Percentiles rank a stretch among this genome's conserved stretches.
phyloP scores from a whole-genome alignment of 2,329 filamentous ascomycete species.

The Cladosporium austrohemisphaericum region DNA sequence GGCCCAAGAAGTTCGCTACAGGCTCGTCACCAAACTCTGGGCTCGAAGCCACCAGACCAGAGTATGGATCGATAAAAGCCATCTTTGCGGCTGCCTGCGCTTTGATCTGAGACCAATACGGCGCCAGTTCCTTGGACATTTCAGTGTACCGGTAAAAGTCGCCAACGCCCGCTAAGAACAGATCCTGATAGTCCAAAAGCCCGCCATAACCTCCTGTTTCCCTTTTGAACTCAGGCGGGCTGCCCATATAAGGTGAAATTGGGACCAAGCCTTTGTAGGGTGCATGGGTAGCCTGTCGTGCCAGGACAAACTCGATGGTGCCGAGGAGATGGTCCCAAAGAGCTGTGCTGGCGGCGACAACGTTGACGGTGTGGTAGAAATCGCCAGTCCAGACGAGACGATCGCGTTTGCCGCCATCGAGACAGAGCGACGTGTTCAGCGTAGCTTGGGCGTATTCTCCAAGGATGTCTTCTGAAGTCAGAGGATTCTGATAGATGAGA shows the following conservation, averaged over 20 bases:
- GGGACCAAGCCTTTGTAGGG: slow-evolving; percentile 18
- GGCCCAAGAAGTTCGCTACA: slow-evolving; percentile 28
- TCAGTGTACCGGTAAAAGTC: slow-evolving; percentile 29
- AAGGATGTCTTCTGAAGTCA: slow-evolving; percentile 29
- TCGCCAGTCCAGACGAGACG: slow-evolving; percentile 43
- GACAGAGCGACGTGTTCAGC: slow-evolving; percentile 37
- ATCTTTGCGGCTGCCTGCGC: slow-evolving; percentile 21
- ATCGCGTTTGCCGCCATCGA: slow-evolving; percentile 43
- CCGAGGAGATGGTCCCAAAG: slow-evolving; percentile 36
- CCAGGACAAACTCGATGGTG: slow-evolving; percentile 33
- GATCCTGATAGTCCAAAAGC: slow-evolving; percentile 33
- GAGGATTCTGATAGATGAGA: slow-evolving; percentile 31
- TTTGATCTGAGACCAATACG: slow-evolving; percentile 29
- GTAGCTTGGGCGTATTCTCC: slow-evolving; percentile 37
- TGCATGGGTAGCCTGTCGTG: slow-evolving; percentile 21
- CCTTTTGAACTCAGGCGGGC: slow-evolving; percentile 13
- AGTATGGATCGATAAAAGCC: slow-evolving; percentile 27
- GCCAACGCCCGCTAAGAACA: slow-evolving; percentile 29
- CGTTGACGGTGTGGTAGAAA: slow-evolving; percentile 40
- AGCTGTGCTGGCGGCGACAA: slow-evolving; percentile 36
- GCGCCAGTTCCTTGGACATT: slow-evolving; percentile 19
- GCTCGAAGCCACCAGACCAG: slow-evolving; percentile 25
- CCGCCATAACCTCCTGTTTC: slow-evolving; percentile 15
- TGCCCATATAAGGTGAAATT: slow-evolving; percentile 19
- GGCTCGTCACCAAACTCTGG: slow-evolving; percentile 1